Percentiles rank a stretch among this genome's conserved stretches.
Evolutionary conservation across 345 rosid genomes (phyloP).

Genomic region (Syzygium aromaticum): DNA sequence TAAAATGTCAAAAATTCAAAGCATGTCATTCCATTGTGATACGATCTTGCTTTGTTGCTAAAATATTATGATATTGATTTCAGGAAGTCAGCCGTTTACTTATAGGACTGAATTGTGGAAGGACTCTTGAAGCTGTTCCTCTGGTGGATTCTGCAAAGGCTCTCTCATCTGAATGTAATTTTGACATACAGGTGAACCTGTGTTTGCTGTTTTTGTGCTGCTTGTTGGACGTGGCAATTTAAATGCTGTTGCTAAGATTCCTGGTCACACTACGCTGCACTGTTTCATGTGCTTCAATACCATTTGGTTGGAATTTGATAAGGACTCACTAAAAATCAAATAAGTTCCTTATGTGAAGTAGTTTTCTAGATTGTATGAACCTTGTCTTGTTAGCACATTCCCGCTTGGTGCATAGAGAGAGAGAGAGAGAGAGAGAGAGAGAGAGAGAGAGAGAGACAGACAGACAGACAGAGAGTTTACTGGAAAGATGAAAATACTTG

Average conservation of each 20-base stretch:
- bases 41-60: not conserved
- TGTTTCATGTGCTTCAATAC: not conserved
- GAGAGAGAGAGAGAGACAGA: too few relatives aligned
- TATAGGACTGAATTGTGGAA: conserved; percentile 72
- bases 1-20: not conserved
- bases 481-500: not conserved
- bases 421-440: not conserved
- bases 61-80: not conserved
- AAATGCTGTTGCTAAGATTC: not conserved
- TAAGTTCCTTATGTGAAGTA: not conserved
- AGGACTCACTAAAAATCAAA: not conserved
- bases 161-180: conserved; percentile 48
- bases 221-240: not conserved
- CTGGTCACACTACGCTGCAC: not conserved
- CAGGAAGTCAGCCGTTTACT: conserved; percentile 87
- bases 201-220: not conserved
- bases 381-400: not conserved
- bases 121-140: conserved; percentile 30
- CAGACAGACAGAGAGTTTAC: not conserved
- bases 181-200: conserved; percentile 67
- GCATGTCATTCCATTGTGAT: not conserved
- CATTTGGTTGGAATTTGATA: not conserved
- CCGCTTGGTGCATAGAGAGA: not conserved
- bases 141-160: conserved; percentile 45
- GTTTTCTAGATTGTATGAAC: not conserved